Base-by-base conservation (phyloP, 768 basidiomycete species). In the Kwoniella sp. region DNA sequence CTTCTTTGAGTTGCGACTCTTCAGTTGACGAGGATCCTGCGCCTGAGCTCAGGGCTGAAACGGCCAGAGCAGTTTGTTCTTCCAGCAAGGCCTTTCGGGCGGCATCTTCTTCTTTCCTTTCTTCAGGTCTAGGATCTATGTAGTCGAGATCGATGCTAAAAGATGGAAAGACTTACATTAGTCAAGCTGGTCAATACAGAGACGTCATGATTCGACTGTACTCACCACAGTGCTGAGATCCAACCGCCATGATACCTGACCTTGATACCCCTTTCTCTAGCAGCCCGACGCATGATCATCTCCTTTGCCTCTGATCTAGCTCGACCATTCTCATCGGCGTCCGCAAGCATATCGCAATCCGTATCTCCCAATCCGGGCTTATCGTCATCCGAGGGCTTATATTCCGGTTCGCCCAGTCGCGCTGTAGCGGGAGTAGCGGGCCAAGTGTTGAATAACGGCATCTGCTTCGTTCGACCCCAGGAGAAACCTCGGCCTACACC, bases 291-390 rank as follows among this genome's bases (percentile, higher is more conserved):
- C 68, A 69, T 73, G 53, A 77, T 63, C 68, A 72, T 73, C 60
- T 75, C 70, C 55, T 71, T 70, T 4, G 76, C 76, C 21, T 64
- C 66, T 0, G 60, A 46, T 54, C 76, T 55, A 0, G 77, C 74
- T 26, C 46, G 24, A 1, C 77, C 77, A 10, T 69, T 26, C 48
- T 76, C 72, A 55, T 76, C 70, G 24, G 74, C 72, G 67, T 78
- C 77, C 15, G 74, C 71, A 26, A 78, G 54, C 77, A 78, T 78
- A 63, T 78, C 77, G 54, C 69, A 74, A 52, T 78, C 77, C 13
- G 76, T 69, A 60, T 78, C 74, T 13, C 76, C 77, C 26, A 76
- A 37, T 21, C 76, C 74, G 3, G 52, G 49, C 37, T 57, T 55
- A 15, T 63, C 60, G 21, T 68, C 69, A 46, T 76, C 72, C 10